Base-by-base conservation (phyloP, 768 basidiomycete species). In the Porphyrellus cyaneotinctus region DNA sequence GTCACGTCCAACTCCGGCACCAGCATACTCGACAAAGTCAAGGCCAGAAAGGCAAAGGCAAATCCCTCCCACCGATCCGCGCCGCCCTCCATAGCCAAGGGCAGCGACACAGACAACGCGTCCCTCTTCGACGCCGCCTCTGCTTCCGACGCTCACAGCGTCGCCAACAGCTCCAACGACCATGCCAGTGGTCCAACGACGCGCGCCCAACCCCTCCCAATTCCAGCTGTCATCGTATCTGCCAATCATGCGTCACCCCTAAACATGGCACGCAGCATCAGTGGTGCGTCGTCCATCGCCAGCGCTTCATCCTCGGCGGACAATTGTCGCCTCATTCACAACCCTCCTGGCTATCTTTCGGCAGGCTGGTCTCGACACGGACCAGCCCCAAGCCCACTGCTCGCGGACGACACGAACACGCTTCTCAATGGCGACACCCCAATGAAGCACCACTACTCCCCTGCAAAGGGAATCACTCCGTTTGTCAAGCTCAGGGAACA, bases 401-500 rank as follows among this genome's bases (percentile, higher is more conserved):
- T 50, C 26, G 8, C 47, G 10, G 50, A 37, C 28, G 51, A 55
- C 43, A 23, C 39, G 17, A 44, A 47, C 20, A 22, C 28, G 4
- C 36, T 15, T 15, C 26, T 22, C 2, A 10, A 20, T 17, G 24
- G 31, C 13, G 36, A 54, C 26, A 10, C 44, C 18, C 47, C 43
- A 0, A 26, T 43, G 2, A 52, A 60, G 44, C 26, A 11, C 6
- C 32, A 41, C 4, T 63, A 60, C 45, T 70, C 78, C 5, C 68
- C 76, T 12, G 71, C 81, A 10, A 80, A 80, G 30, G 88, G 88
- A 20, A 75, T 76, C 50, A 90, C 89, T 0, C 66, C 73, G 0
- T 88, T 78, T 60, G 70, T 78, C 28, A 75, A 73, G 31, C 77
- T 91, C 28, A 77, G 75, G 62, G 84, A 85, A 28, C 88, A 91